Evolutionary conservation across 441 rosid species (phyloP).

Genomic region (Eruca vesicaria): DNA sequence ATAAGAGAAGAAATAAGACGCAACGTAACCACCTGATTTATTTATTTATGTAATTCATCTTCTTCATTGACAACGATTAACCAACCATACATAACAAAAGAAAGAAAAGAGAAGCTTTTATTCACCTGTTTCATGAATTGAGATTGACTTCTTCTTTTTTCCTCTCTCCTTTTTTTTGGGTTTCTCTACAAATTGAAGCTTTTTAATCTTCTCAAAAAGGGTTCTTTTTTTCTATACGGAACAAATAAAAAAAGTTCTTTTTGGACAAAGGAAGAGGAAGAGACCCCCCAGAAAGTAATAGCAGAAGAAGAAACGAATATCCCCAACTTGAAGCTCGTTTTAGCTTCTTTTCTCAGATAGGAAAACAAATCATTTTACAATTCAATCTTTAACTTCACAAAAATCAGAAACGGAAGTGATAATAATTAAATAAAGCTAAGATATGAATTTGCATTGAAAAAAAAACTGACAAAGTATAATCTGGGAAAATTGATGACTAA

Average conservation of each 20-base stretch:
- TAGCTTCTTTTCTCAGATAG: not conserved
- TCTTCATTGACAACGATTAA: not conserved
- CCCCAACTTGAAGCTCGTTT: conserved; percentile 17
- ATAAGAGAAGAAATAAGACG: not conserved
- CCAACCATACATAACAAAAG: not conserved
- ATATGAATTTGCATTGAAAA: not conserved
- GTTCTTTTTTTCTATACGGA: not conserved
- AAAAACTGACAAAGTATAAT: not conserved
- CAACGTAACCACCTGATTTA: not conserved
- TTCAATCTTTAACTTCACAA: not conserved
- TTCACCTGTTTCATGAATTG: conserved; percentile 31
- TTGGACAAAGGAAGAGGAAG: conserved; percentile 28
- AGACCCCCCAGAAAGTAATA: not conserved
- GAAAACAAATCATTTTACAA: not conserved
- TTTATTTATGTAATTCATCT: not conserved
- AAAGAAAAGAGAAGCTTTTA: not conserved
- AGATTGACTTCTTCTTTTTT: not conserved
- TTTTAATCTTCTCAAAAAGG: not conserved
- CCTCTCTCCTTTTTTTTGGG: not conserved
- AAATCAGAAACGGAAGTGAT: conserved; percentile 48
- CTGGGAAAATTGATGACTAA: conserved; percentile 15
- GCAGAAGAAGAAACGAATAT: conserved; percentile 32
- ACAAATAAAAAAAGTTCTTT: not conserved
- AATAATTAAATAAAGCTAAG: conserved; percentile 24
- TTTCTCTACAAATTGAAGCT: not conserved